Percentiles rank a stretch among this genome's conserved stretches.
Conservation (phyloP, 805 yeast genomes). For the Phaffomyces opuntiae region DNA sequence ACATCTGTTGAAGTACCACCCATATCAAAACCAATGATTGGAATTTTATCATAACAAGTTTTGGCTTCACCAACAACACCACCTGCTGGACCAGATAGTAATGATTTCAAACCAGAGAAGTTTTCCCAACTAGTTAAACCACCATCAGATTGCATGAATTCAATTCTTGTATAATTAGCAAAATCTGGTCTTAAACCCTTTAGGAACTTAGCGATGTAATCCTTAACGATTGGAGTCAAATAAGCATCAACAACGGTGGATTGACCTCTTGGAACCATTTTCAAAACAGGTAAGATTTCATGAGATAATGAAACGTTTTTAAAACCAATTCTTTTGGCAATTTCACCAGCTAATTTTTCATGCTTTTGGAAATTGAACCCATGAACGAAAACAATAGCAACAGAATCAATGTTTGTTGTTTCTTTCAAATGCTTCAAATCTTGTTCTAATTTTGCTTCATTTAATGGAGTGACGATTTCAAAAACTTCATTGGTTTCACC, state of each 20-base stretch:
- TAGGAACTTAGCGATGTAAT: slow-evolving; percentile 31
- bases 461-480: slow-evolving; percentile 29
- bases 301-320: slow-evolving; percentile 27
- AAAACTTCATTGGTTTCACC: slow-evolving; percentile 35
- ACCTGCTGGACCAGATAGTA: slow-evolving; percentile 56
- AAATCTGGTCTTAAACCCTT: slow-evolving; percentile 26
- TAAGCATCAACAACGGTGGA: slow-evolving; percentile 38
- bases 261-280: slow-evolving; percentile 34
- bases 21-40: slow-evolving; percentile 35
- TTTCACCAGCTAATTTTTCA: slow-evolving; percentile 26
- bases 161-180: slow-evolving; percentile 33
- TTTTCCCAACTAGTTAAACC: slow-evolving; percentile 47
- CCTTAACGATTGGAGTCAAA: slow-evolving; percentile 36
- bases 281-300: slow-evolving; percentile 31
- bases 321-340: slow-evolving; percentile 30
- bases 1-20: slow-evolving; percentile 38
- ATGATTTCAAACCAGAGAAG: slow-evolving; percentile 46
- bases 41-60: slow-evolving; percentile 38
- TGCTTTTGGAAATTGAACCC: slow-evolving; percentile 32
- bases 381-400: slow-evolving; percentile 30
- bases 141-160: slow-evolving; percentile 56
- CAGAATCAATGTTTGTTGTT: slow-evolving; percentile 24
- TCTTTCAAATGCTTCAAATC: slow-evolving; percentile 17
- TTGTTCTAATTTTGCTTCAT: slow-evolving; percentile 18
- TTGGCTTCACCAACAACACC: slow-evolving; percentile 53